A percentile compares a stretch with the other conserved stretches of the same genome.
These are phyloP conservation scores for Claviceps arundinis DNA, from an alignment of 2,329 filamentous ascomycete genomes.

Conservation along the genomic window DNA sequence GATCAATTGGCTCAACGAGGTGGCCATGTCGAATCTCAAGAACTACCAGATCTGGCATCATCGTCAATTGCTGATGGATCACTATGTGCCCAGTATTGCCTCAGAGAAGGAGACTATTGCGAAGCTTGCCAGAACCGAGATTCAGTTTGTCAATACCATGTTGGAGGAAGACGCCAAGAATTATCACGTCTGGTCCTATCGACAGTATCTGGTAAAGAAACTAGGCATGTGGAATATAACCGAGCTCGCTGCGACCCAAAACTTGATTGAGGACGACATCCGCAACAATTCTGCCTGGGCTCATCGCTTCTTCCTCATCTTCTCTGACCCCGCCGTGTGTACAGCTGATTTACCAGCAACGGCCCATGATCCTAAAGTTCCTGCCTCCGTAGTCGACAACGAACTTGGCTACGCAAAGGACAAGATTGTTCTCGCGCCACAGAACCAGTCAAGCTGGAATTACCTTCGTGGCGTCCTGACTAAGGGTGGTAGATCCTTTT, in stretches of 20 bases:
- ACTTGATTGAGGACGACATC: constrained; percentile 64
- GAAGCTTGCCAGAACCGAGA: constrained; percentile 51
- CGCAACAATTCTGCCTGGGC: constrained; percentile 98
- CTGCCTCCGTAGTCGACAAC: constrained; percentile 51
- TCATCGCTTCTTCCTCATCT: constrained; percentile 88
- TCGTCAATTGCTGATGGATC: constrained; percentile 50
- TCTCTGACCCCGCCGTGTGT: constrained; percentile 44
- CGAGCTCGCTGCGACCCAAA: constrained; percentile 59
- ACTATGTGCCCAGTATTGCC: constrained; percentile 46
- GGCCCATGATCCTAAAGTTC: constrained; percentile 41
- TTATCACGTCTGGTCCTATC: constrained; percentile 96
- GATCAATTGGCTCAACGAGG: constrained; percentile 72
- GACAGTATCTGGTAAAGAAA: constrained; percentile 55
- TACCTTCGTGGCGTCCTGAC: constrained; percentile 68
- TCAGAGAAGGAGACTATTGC: constrained; percentile 41
- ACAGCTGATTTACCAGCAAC: constrained; percentile 36
- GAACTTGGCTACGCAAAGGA: constrained; percentile 64
- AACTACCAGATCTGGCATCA: constrained; percentile 98
- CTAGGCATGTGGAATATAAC: constrained; percentile 57
- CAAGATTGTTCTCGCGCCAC: constrained; percentile 66
- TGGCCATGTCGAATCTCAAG: constrained; percentile 75
- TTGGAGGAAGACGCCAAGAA: constrained; percentile 84
- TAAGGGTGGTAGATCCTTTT: constrained; percentile 45
- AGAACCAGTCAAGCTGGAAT: constrained; percentile 92
- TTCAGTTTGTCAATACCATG: constrained; percentile 65